A percentile compares a stretch with the other conserved stretches of the same genome.
phyloP scores from a whole-genome alignment of 257 asterid genomes.

The Petunia axillaris region DNA sequence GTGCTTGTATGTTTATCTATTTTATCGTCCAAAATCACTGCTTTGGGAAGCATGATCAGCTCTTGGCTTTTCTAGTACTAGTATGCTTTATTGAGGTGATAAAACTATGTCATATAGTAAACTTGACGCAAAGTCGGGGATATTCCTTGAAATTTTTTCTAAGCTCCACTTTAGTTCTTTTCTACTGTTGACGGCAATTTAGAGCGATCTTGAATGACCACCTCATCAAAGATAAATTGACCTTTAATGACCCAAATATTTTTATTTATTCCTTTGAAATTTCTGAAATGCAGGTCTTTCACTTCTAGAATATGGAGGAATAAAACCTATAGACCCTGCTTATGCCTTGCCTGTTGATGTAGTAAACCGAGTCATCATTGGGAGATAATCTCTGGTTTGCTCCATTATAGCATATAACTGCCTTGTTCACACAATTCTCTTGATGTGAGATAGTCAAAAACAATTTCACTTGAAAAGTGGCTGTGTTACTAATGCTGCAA shows the following conservation, averaged over 20 bases:
- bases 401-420: neutral
- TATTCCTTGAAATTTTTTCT: neutral
- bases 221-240: too few relatives aligned
- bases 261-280: neutral
- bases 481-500: neutral
- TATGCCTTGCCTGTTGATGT: slow-evolving; percentile 82
- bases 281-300: slow-evolving; percentile 63
- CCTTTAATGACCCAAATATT: neutral
- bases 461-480: neutral
- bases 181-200: neutral
- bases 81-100: neutral
- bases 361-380: slow-evolving; percentile 60
- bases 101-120: neutral
- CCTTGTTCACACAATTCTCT: neutral
- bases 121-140: neutral
- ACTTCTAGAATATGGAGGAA: slow-evolving; percentile 79
- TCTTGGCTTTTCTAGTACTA: neutral
- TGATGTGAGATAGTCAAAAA: slow-evolving; percentile 7
- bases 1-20: neutral
- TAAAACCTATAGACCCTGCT: slow-evolving; percentile 86
- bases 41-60: neutral
- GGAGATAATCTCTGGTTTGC: slow-evolving; percentile 30
- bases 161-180: neutral
- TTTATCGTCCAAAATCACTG: neutral
- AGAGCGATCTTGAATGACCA: neutral